Conservation (phyloP, 2,329 filamentous ascomycete species). For the Ceratocystis huliohia region DNA sequence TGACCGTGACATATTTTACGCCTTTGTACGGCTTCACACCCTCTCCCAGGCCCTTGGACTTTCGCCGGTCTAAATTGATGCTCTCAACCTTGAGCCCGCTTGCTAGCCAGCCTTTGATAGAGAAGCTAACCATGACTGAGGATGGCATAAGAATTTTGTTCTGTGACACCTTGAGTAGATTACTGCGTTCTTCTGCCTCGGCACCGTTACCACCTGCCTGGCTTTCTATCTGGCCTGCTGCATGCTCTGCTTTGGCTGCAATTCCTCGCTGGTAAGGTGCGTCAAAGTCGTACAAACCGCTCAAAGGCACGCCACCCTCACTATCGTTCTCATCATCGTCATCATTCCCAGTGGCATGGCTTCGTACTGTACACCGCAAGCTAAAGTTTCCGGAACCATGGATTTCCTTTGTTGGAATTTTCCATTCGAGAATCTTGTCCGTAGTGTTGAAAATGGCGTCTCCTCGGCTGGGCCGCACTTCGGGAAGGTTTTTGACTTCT, state of each 20-base stretch:
- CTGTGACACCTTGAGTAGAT: slow-evolving; percentile 47
- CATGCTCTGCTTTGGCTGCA: slow-evolving; percentile 22
- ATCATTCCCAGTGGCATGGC: slow-evolving; percentile 39
- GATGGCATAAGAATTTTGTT: slow-evolving; percentile 71
- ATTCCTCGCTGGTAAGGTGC: slow-evolving; percentile 15
- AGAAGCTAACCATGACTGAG: slow-evolving; percentile 60
- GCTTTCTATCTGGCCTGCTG: slow-evolving; percentile 23
- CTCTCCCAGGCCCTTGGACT: slow-evolving; percentile 73
- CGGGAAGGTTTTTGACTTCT: slow-evolving; percentile 68
- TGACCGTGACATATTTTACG: slow-evolving; percentile 85
- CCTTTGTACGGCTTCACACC: slow-evolving; percentile 92
- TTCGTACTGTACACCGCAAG: slow-evolving; percentile 68
- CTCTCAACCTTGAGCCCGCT: slow-evolving; percentile 57
- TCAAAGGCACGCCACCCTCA: slow-evolving; percentile 24
- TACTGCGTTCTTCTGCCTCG: slow-evolving; percentile 33
- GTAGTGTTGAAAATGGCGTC: slow-evolving; percentile 71
- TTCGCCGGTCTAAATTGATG: slow-evolving; percentile 58
- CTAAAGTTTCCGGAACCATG: slow-evolving; percentile 55
- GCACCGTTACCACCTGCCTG: neutral
- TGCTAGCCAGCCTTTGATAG: slow-evolving; percentile 55
- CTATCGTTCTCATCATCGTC: slow-evolving; percentile 40
- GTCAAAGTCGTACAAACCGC: slow-evolving; percentile 19
- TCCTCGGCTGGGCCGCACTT: slow-evolving; percentile 67
- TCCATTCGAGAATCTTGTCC: slow-evolving; percentile 67
- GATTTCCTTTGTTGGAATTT: slow-evolving; percentile 65